Percentiles rank a stretch among this genome's conserved stretches.
Conservation (phyloP, 2,329 filamentous ascomycete genomes). For the Immersiporthe knoxdaviesiana region DNA sequence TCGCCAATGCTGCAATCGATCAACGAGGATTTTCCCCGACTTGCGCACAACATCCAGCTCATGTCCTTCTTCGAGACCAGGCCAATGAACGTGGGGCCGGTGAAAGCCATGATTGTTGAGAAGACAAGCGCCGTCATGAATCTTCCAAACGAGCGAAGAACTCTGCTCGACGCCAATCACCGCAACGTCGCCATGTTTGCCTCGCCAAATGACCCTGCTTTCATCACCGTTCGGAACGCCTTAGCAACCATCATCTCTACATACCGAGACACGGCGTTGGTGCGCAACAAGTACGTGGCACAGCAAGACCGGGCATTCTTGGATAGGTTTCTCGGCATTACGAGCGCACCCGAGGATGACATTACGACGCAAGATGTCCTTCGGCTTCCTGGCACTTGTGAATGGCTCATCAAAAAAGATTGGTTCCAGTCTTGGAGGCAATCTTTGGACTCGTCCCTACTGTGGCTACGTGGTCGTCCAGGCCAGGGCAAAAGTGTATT, state of each 20-base stretch:
- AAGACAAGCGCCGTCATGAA: constrained; percentile 38
- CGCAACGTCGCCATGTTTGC: constrained; percentile 37
- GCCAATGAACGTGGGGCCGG: constrained; percentile 34
- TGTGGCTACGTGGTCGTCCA: constrained; percentile 32
- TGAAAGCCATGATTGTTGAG: constrained; percentile 38
- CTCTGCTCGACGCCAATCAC: constrained; percentile 39
- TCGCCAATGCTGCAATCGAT: constrained; percentile 37
- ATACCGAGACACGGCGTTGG: background rate
- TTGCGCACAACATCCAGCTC: constrained; percentile 33
- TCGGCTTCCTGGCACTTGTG: constrained; percentile 23
- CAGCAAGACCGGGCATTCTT: constrained; percentile 16
- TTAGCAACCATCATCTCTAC: constrained; percentile 30
- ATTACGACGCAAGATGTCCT: constrained; percentile 21
- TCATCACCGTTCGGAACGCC: constrained; percentile 36
- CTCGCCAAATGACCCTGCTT: constrained; percentile 34
- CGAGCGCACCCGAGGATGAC: constrained; percentile 31
- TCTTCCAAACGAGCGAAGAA: constrained; percentile 35
- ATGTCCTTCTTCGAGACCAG: constrained; percentile 41
- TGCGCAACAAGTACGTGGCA: background rate
- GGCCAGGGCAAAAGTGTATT: constrained; percentile 33
- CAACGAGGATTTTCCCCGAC: constrained; percentile 41
- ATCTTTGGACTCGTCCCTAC: background rate
- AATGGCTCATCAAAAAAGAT: constrained; percentile 26
- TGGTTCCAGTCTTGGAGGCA: constrained; percentile 27
- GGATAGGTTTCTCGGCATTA: constrained; percentile 22